phyloP scores from a whole-genome alignment of 306 rosid species.

The Vigna radiata region DNA sequence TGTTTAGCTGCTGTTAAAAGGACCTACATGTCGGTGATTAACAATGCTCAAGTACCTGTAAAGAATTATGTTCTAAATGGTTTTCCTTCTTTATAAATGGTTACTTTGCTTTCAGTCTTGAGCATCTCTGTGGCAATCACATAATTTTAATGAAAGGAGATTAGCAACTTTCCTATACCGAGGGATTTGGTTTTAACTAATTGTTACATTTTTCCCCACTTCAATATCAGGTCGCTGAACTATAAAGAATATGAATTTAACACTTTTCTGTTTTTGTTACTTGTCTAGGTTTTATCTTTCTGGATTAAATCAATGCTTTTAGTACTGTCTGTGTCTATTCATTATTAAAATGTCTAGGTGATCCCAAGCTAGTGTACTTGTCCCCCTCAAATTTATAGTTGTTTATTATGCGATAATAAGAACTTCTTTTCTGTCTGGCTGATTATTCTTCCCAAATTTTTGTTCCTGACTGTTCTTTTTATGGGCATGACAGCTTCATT shows the following conservation, averaged over 20 bases:
- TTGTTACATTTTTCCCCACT: constrained; percentile 3
- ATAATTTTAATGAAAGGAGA: constrained; percentile 8
- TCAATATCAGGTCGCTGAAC: constrained; percentile 31
- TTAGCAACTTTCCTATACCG: constrained; percentile 14
- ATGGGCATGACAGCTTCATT: constrained; percentile 81
- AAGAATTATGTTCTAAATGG: neutral
- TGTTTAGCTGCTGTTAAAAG: neutral
- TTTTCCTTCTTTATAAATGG: neutral
- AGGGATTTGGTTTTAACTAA: constrained; percentile 13
- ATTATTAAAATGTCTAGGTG: constrained; percentile 10
- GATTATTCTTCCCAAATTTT: constrained; percentile 27
- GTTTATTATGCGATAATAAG: constrained; percentile 21
- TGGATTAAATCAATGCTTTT: constrained; percentile 16
- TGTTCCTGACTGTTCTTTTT: constrained; percentile 47
- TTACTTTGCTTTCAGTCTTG: constrained; percentile 28
- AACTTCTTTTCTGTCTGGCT: neutral
- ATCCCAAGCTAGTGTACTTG: constrained; percentile 10
- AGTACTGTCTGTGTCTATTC: neutral
- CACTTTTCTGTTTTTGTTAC: constrained; percentile 21
- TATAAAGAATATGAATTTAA: constrained; percentile 3
- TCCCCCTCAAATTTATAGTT: constrained; percentile 25
- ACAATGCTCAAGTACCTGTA: neutral
- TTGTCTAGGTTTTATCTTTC: constrained; percentile 16
- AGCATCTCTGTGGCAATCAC: constrained; percentile 5
- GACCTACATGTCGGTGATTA: neutral